Conservation (phyloP, 306 rosid species). For the Cucumis sativus region DNA sequence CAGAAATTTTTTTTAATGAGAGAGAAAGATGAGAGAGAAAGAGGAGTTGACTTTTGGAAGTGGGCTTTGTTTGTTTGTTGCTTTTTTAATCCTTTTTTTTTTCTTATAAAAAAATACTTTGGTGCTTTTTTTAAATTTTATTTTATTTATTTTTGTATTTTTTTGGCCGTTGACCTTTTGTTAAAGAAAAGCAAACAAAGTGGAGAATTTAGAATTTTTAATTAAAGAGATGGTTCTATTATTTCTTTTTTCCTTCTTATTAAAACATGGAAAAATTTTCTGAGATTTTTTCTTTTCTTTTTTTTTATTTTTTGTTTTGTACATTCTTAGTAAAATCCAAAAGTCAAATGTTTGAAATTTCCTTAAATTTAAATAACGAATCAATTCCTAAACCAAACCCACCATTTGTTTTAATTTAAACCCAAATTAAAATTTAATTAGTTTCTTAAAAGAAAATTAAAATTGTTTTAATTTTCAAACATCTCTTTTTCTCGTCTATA, state of each 20-base stretch:
- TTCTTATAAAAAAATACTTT: background rate
- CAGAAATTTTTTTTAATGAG: background rate
- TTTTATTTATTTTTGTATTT: background rate
- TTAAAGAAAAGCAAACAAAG: background rate
- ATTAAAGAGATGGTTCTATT: background rate
- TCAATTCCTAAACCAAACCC: background rate
- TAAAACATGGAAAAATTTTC: background rate
- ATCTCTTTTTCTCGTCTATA: background rate
- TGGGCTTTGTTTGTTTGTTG: conserved; percentile 4
- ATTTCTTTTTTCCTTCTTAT: background rate
- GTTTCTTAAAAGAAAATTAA: background rate
- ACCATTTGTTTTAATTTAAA: conserved; percentile 1
- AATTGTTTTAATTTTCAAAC: background rate
- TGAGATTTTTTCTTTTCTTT: background rate
- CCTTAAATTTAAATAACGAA: background rate
- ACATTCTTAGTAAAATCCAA: conserved; percentile 2
- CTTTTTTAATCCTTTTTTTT: background rate
- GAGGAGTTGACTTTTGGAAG: conserved; percentile 34
- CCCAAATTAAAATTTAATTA: background rate
- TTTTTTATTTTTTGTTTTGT: background rate
- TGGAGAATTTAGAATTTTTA: background rate
- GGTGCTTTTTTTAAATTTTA: background rate
- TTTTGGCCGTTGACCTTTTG: background rate
- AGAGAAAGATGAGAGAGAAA: background rate
- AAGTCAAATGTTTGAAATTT: conserved; percentile 7